Base-by-base conservation (phyloP, 2,329 filamentous ascomycete species). In the Aureobasidium lini region DNA sequence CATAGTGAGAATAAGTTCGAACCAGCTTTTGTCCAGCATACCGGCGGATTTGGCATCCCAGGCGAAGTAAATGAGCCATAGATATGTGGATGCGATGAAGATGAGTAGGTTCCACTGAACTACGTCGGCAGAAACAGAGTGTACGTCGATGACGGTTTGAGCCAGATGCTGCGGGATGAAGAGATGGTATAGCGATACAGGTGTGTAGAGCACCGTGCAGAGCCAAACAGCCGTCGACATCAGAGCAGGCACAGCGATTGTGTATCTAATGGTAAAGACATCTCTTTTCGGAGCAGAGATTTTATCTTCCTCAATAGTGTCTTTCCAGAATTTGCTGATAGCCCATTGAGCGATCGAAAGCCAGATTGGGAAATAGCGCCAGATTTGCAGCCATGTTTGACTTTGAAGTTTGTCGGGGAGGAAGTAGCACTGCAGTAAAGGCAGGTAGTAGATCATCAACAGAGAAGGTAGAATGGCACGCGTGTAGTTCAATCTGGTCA, bases 1-100 rank as follows among this genome's bases (percentile, higher is more conserved):
- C 10, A 16, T 15, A 54, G 61, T 1, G 42, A 52, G 3, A 4
- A 70, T 1, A 23, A 72, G 62, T 13, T 49, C 64, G 3, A 36
- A 37, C 69, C 66, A 73, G 11, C 63, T 61, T 7, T 60, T 44
- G 10, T 50, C 49, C 0, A 69, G 49, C 63, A 71, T 73, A 1
- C 68, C 64, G 0, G 66, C 68, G 16, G 50, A 63, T 60, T 71
- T 74, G 44, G 73, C 61, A 59, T 75, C 72, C 36, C 61, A 60
- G 57, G 74, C 67, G 18, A 66, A 65, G 48, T 73, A 63, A 23
- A 66, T 40, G 1, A 67, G 64, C 72, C 71, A 75, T n/a, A 71
- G 42, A n/a, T 67, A 59, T 40, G 66, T 66, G 7, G 46, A 44
- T 7, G 18, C 9, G 15, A 61, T 18, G 10, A 46, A 23, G 29